phyloP scores from a whole-genome alignment of 345 rosid species.

The Psidium friedrichsthalianum region DNA sequence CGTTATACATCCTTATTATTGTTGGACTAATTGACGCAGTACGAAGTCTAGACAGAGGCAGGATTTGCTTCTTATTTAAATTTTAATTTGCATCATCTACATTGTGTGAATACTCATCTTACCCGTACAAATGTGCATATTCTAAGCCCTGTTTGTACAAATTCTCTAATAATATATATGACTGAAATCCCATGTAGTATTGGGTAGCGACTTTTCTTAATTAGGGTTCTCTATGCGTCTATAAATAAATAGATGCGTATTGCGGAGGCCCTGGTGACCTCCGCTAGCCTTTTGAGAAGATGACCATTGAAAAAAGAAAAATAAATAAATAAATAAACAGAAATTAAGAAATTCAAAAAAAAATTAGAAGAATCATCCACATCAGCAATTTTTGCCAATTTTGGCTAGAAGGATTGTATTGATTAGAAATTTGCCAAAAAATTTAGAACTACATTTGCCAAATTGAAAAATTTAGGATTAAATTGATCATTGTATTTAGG shows the following conservation, averaged over 20 bases:
- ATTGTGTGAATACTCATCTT: not conserved
- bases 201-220: not conserved
- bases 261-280: not conserved
- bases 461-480: not conserved
- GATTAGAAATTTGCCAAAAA: not conserved
- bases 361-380: not conserved
- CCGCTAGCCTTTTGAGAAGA: not conserved
- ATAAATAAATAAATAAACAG: not conserved
- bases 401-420: not conserved
- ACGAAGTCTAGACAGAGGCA: not conserved
- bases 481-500: not conserved
- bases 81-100: not conserved
- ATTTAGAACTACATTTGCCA: not conserved
- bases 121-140: not conserved
- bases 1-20: not conserved
- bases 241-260: not conserved
- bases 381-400: not conserved
- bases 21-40: not conserved
- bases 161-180: not conserved
- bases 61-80: not conserved
- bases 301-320: not conserved
- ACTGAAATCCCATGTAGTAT: not conserved
- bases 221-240: not conserved
- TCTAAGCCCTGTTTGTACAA: not conserved
- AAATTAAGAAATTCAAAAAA: not conserved